A percentile compares a stretch with the other conserved stretches of the same genome.
Conservation (phyloP, 768 basidiomycete genomes). For the Coprinopsis sp. region DNA sequence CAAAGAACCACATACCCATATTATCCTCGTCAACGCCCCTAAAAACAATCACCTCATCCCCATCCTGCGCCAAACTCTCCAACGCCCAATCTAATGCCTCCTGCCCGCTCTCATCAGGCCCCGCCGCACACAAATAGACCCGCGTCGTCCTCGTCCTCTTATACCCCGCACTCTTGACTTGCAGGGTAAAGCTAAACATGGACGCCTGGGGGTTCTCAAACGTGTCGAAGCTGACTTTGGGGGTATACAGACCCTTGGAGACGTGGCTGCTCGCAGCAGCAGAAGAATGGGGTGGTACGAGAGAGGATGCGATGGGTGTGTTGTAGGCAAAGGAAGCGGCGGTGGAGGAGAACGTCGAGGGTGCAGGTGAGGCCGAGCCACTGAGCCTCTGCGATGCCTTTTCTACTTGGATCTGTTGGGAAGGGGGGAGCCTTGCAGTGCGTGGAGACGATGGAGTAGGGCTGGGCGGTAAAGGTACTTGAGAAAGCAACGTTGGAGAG, state of each 20-base stretch:
- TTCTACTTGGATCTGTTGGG: not conserved
- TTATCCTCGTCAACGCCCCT: constrained; percentile 88
- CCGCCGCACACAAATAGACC: constrained; percentile 86
- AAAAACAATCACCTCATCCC: constrained; percentile 90
- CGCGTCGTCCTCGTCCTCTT: constrained; percentile 69
- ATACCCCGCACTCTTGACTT: constrained; percentile 82
- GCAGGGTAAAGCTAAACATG: constrained; percentile 87
- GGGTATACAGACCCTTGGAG: constrained; percentile 39
- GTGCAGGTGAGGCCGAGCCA: not conserved
- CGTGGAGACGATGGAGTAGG: not conserved
- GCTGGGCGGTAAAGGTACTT: constrained; percentile 2
- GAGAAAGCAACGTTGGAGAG: not conserved
- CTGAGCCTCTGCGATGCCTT: not conserved
- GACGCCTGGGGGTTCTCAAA: constrained; percentile 76
- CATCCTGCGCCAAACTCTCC: constrained; percentile 76
- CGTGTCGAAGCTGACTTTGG: constrained; percentile 83
- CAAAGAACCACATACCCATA: constrained; percentile 46
- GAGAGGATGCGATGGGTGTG: constrained; percentile 10
- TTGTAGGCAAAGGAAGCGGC: too few species aligned
- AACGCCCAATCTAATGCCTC: constrained; percentile 94
- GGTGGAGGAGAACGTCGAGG: too few species aligned
- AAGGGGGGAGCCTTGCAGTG: not conserved
- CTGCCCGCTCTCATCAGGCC: constrained; percentile 80
- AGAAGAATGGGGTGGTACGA: constrained; percentile 14
- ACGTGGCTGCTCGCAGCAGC: constrained; percentile 12